Evolutionary conservation across 257 asterid genomes (phyloP), one percentile per base, ranked within the genome.

Genomic region (Salvia miltiorrhiza): DNA sequence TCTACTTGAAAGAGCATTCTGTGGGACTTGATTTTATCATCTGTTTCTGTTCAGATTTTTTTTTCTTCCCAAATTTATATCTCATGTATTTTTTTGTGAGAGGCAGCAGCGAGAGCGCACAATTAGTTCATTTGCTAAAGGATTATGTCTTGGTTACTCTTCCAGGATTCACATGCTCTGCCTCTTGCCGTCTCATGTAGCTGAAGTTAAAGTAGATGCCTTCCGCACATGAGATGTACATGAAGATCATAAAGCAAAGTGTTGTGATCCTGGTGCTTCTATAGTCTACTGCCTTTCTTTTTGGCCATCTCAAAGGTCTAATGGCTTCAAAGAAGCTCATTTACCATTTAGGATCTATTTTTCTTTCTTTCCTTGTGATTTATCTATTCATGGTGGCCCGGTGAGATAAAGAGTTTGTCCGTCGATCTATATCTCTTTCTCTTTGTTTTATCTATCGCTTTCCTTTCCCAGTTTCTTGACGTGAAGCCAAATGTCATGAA

Each of bases 91-190:
- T 56, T 74, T 39, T 63, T 70, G 37, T 23, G 71, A 72, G 71
- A 32, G 60, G 72, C 62, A 74, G 82, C 78, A 67, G 53, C 48
- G 57, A 64, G 80, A 23, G 49, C 26, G 16, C 69, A 32, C 69
- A 50, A 53, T 45, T 72, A 43, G 62, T 45, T 69, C 3, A 62
- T 66, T 73, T 81, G 78, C 83, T 81, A 73, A 83, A 84, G 78
- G 83, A 57, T 80, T 60, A 68, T 72, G 62, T 76, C 65, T 79
- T 82, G 63, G 72, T 69, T 80, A 62, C 78, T 80, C 81, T 85
- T 87, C 96, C 88, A 83, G 91, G 93, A 86, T 82, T 86, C 87
- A 79, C 86, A 82, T 80, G 82, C 84, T 79, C 81, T 76, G 82
- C 81, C 84, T 73, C 85, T 80, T 84, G 86, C 80, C 75, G 78